Conservation (phyloP, 176 grass and related monocot genomes). For the Chrysopogon serrulatus region DNA sequence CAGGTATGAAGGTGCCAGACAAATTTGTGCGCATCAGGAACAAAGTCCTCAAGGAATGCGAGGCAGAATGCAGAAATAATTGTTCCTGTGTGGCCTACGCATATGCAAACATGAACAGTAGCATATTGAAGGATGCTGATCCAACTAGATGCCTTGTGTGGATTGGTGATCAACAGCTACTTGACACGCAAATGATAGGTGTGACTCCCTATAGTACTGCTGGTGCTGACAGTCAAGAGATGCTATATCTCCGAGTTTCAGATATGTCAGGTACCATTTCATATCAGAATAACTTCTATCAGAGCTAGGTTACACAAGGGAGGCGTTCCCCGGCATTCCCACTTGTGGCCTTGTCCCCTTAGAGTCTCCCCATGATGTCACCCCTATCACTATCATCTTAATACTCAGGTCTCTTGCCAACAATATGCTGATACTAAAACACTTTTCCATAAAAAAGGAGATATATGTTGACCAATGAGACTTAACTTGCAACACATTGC, state of each 20-base stretch:
- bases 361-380: no score
- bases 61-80: slow-evolving; percentile 32
- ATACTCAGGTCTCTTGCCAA: neutral
- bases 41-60: slow-evolving; percentile 13
- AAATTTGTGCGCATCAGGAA: slow-evolving; percentile 8
- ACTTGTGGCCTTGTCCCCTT: neutral
- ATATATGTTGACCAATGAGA: neutral
- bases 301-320: no score
- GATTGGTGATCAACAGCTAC: slow-evolving; percentile 6
- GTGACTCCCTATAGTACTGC: neutral
- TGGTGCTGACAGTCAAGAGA: neutral
- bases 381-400: neutral
- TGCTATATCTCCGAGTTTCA: slow-evolving; percentile 36
- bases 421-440: neutral
- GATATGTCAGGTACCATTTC: neutral
- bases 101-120: slow-evolving; percentile 1
- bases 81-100: slow-evolving; percentile 58
- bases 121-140: neutral
- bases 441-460: neutral
- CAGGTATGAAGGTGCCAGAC: neutral
- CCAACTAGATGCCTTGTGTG: slow-evolving; percentile 30
- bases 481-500: neutral
- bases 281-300: neutral
- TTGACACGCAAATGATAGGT: slow-evolving; percentile 8
- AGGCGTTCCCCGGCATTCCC: no score